Evolutionary conservation across 106 monocot species (phyloP).

Genomic region (Hemerocallis citrina): DNA sequence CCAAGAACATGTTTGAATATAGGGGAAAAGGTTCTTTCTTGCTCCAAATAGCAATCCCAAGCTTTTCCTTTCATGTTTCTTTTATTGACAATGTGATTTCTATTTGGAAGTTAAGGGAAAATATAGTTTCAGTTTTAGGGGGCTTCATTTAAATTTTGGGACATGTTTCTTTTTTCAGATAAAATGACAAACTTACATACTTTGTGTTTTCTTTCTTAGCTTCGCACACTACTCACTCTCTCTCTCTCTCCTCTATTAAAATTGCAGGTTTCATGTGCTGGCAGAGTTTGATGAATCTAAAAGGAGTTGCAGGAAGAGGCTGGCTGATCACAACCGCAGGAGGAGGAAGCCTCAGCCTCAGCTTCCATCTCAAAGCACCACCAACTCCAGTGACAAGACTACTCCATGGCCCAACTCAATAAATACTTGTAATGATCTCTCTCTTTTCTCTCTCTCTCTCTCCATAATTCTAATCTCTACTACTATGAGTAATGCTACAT

Average conservation of each 20-base stretch:
- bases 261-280: slow-evolving; percentile 30
- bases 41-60: background rate
- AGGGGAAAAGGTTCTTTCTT: background rate
- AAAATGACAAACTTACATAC: no score
- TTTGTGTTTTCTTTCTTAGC: background rate
- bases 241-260: background rate
- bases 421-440: background rate
- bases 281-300: slow-evolving; percentile 22
- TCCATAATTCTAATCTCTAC: no score
- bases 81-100: slow-evolving; percentile 4
- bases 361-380: background rate
- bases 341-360: slow-evolving; percentile 28
- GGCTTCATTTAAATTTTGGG: background rate
- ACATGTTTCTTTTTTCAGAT: background rate
- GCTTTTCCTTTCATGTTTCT: background rate
- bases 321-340: slow-evolving; percentile 30
- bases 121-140: no score
- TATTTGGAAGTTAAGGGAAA: no score
- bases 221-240: no score
- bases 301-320: slow-evolving; percentile 21
- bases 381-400: slow-evolving; percentile 1
- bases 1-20: background rate
- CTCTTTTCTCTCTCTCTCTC: background rate
- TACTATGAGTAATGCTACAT: no score
- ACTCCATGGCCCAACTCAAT: background rate